Evolutionary conservation across 306 rosid genomes (phyloP), one percentile per base, ranked within the genome.

Genomic region (Dryas drummondii): DNA sequence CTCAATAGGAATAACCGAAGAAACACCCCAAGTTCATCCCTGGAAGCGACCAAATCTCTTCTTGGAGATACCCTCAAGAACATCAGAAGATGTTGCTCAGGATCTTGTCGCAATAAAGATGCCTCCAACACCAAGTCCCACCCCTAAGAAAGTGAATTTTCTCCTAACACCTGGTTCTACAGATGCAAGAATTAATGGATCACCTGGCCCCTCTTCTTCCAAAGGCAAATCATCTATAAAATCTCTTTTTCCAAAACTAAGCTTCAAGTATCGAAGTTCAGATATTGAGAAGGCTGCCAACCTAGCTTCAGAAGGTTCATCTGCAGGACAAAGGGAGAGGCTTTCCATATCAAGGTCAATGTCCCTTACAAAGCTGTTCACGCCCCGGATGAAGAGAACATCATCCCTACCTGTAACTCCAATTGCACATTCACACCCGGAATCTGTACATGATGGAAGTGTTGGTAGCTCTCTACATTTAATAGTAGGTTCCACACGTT

Each of bases 361-460:
- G 77, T 94, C 99, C 22, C 80, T 92, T 22, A 79, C 88, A 10
- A 94, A 86, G 71, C 83, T 94, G 5, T 92, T 94, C 72, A 84
- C 90, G 1, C 88, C 97, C 50, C 84, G 83, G 86, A 87, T 88
- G 73, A 90, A 90, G 78, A 84, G 94, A 71, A 87, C 99, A 1
- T 89, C 98, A 16, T 96, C 99, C 7, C 87, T 96, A 13, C 99
- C 99, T 1, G 97, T 85, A 4, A 91, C 91, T 82, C 96, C 91
- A 81, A 27, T 90, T 74, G 87, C 78, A 47, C 87, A 74, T 67
- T 79, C 82, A 52, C 84, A 80, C 68, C 68, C 78, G 1, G 97
- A 91, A 56, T 86, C 88, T 75, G 76, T 79, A 78, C 87, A 82
- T 13, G 82, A 71, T 84, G 96, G 87, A 84, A 77, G 78, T 76